These are phyloP conservation scores for Paecilomyces variotii DNA, from an alignment of 2,329 filamentous ascomycete genomes.

Conservation along the genomic window DNA sequence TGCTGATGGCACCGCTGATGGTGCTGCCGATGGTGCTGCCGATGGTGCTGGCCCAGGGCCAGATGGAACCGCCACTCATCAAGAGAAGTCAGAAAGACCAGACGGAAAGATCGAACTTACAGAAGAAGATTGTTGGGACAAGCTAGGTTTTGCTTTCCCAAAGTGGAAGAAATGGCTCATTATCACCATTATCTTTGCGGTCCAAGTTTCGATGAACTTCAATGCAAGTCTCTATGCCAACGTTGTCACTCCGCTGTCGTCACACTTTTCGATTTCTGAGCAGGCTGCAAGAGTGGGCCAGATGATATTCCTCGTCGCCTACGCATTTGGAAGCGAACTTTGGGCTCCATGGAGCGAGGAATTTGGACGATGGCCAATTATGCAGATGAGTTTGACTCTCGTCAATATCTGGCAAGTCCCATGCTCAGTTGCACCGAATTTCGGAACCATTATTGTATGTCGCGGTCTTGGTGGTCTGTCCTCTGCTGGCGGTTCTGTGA, in stretches of 20 bases:
- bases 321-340: constrained; percentile 77
- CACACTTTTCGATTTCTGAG: constrained; percentile 58
- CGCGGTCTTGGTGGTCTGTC: constrained; percentile 56
- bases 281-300: constrained; percentile 64
- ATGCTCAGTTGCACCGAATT: constrained; percentile 64
- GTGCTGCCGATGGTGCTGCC: neutral
- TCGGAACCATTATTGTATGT: constrained; percentile 60
- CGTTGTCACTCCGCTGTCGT: constrained; percentile 52
- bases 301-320: constrained; percentile 67
- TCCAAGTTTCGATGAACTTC: constrained; percentile 70
- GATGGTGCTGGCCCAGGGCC: neutral
- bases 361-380: constrained; percentile 64
- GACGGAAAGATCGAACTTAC: constrained; percentile 33
- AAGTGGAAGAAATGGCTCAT: constrained; percentile 63
- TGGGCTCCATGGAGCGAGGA: constrained; percentile 86
- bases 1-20: constrained; percentile 2
- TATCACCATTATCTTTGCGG: constrained; percentile 59
- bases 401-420: constrained; percentile 72
- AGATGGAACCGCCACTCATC: neutral
- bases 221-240: constrained; percentile 67
- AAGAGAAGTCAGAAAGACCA: constrained; percentile 7
- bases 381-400: constrained; percentile 63
- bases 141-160: constrained; percentile 56
- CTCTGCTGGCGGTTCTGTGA: constrained; percentile 57
- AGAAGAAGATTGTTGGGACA: constrained; percentile 53